These are phyloP conservation scores for Aspergillus diversus DNA, from an alignment of 495 filamentous ascomycete species.

Conservation along the genomic window DNA sequence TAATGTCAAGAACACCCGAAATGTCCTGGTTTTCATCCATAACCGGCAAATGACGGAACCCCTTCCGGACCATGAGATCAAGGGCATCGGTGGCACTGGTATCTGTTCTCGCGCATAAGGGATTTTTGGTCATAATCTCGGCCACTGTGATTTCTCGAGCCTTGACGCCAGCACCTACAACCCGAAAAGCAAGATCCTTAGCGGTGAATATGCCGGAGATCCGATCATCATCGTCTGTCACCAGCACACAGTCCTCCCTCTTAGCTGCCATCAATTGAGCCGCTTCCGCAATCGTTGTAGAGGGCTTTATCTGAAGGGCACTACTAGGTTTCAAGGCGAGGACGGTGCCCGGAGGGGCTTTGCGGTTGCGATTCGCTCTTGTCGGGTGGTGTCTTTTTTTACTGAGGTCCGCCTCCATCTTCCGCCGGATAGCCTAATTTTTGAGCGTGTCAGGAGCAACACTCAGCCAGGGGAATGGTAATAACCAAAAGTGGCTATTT, in stretches of 20 bases:
- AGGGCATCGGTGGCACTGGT: conserved; percentile 97
- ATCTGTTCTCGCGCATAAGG: conserved; percentile 93
- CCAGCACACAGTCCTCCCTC: conserved; percentile 97
- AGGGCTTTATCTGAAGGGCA: conserved; percentile 96
- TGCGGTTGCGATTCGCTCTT: conserved; percentile 80
- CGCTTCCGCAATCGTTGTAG: conserved; percentile 91
- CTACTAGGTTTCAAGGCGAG: conserved; percentile 92
- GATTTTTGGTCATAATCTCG: conserved; percentile 99
- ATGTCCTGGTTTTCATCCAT: conserved; percentile 99
- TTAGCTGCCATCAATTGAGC: conserved; percentile 99
- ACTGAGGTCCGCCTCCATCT: conserved; percentile 95
- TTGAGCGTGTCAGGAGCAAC: conserved; percentile 12
- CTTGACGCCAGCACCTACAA: conserved; percentile 92
- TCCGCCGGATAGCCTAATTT: conserved; percentile 87
- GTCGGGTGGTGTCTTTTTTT: conserved; percentile 86
- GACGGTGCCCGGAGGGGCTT: conserved; percentile 94
- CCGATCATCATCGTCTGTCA: conserved; percentile 96
- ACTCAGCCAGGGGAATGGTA: background rate
- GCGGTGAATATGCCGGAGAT: conserved; percentile 99
- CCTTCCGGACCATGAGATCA: conserved; percentile 97
- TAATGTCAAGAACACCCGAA: conserved; percentile 97
- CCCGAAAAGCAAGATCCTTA: conserved; percentile 96
- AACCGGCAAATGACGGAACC: conserved; percentile 94
- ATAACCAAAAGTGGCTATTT: too few species aligned
- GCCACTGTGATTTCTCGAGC: conserved; percentile 88